Conservation (phyloP, 768 basidiomycete species). For the Phanerochaete sordida region DNA sequence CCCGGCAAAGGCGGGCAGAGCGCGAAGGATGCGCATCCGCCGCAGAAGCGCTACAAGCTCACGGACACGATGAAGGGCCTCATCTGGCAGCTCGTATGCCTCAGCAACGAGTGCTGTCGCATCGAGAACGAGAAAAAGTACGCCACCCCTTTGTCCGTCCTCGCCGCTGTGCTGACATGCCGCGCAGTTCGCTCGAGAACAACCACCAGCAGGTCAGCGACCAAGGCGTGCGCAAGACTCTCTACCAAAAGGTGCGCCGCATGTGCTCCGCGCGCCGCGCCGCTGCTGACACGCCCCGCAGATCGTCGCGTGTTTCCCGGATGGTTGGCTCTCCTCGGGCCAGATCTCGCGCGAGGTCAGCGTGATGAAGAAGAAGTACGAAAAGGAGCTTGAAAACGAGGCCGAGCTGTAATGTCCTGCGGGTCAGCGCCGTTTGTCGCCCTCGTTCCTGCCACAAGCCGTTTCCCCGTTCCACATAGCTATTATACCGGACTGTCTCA, state of each 20-base stretch:
- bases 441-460: background rate
- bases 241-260: slow-evolving; percentile 69
- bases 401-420: background rate
- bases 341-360: slow-evolving; percentile 89
- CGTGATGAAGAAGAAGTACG: slow-evolving; percentile 79
- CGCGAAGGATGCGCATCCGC: slow-evolving; percentile 48
- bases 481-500: background rate
- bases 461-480: background rate
- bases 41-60: slow-evolving; percentile 72
- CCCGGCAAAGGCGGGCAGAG: slow-evolving; percentile 30
- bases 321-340: slow-evolving; percentile 83
- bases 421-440: too few relatives aligned
- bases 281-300: slow-evolving; percentile 17
- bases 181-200: slow-evolving; percentile 50
- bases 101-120: slow-evolving; percentile 82
- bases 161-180: background rate
- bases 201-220: slow-evolving; percentile 72
- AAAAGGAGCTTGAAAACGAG: slow-evolving; percentile 67
- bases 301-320: slow-evolving; percentile 80
- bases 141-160: slow-evolving; percentile 10
- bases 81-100: slow-evolving; percentile 75
- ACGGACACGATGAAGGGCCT: slow-evolving; percentile 77
- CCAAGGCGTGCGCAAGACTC: slow-evolving; percentile 71
- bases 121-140: slow-evolving; percentile 66
- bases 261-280: background rate